phyloP scores from a whole-genome alignment of 1,284 basidiomycete species.

The Naganishia sp. region DNA sequence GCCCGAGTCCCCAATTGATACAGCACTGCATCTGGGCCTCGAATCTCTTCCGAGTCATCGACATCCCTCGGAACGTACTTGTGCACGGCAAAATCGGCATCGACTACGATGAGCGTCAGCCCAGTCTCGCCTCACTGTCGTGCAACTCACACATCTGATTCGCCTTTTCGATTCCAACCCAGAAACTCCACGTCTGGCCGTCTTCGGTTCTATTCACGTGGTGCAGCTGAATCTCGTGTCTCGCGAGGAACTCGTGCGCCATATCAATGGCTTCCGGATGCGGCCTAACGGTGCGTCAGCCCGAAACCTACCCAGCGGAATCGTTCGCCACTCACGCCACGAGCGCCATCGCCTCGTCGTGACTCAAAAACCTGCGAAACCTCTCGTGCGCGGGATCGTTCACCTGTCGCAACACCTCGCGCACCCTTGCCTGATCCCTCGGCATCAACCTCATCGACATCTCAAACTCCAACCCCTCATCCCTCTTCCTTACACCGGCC shows the following conservation, averaged over 20 bases:
- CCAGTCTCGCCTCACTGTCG: no score
- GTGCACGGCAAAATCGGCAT: conserved; percentile 24
- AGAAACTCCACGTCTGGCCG: conserved; percentile 13
- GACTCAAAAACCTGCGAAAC: conserved; percentile 8
- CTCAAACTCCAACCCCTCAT: not conserved
- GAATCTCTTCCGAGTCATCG: not conserved
- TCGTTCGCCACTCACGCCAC: not conserved
- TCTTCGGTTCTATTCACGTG: conserved; percentile 19
- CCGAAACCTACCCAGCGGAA: no score
- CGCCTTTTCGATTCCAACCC: conserved; percentile 14
- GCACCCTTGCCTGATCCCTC: not conserved
- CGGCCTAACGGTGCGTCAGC: not conserved
- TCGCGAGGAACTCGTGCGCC: not conserved
- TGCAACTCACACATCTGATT: conserved; percentile 19
- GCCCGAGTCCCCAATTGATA: conserved; percentile 12
- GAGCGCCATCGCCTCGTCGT: conserved; percentile 6
- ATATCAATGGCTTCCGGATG: not conserved
- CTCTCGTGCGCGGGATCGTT: conserved; percentile 5
- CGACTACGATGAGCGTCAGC: not conserved
- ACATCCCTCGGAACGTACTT: not conserved
- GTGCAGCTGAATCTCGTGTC: not conserved
- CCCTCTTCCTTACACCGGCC: not conserved
- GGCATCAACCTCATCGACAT: conserved; percentile 8
- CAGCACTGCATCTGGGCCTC: not conserved
- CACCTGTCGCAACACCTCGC: not conserved